Evolutionary conservation across 495 filamentous ascomycete species (phyloP), one percentile per base, ranked within the genome.

Genomic region (Podospora pseudocomata): DNA sequence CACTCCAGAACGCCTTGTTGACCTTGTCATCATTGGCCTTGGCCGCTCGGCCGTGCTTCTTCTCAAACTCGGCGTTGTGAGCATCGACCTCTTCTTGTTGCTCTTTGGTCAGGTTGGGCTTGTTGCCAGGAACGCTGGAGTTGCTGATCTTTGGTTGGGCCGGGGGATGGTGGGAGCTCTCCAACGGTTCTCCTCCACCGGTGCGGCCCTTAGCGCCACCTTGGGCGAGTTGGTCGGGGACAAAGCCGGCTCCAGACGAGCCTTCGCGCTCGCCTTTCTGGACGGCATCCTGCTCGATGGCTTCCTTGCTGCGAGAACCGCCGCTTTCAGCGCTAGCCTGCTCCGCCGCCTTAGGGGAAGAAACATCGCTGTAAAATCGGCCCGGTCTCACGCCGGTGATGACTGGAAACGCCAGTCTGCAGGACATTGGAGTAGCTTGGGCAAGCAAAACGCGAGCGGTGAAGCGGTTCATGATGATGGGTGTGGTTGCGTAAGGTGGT

Each of bases 21-120:
- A 85, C 84, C 77, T 83, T 82, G 63, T 85, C 83, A 4, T 78
- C 72, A 9, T 66, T 65, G 0, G 80, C 81, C 19, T 65, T 19
- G 6, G 75, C 60, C 18, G 79, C 83, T 64, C 68, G 73, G 58
- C 80, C 83, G 58, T 84, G 79, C 60, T 82, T 80, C 59, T 77
- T 67, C 69, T 85, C 83, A 76, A 85, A 86, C 16, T 84, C 82
- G 30, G 56, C 54, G 65, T 86, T 86, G 75, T 85, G 83, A 73
- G 74, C 68, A 67, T 84, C 80, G 64, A 85, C 83, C 73, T 86
- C 83, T 65, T 73, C 75, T 72, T 83, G 73, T 74, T 85, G 80
- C 67, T 80, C 82, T 49, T 80, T 65, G 56, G 72, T 80, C 71
- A 83, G 70, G 11, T 78, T 74, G n/a, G 73, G 63, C 18, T 75